Conservation (phyloP, 768 basidiomycete species). For the Pleurotus djamor region DNA sequence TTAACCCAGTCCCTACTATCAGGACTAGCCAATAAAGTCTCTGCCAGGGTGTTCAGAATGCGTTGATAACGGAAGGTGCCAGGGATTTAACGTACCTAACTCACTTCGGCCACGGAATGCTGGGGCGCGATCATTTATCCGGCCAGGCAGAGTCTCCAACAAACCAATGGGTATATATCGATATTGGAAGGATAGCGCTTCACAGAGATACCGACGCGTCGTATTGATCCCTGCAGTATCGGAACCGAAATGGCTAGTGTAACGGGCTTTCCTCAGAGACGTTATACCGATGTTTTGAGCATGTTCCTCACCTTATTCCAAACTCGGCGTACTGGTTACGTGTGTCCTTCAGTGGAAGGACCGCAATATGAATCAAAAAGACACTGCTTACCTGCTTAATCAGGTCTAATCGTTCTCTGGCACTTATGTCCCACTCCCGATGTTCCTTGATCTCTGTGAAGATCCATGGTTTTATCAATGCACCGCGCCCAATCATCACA, state of each 20-base stretch:
- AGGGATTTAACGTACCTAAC: conserved; percentile 53
- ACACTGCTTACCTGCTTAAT: conserved; percentile 62
- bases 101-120: conserved; percentile 87
- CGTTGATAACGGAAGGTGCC: neutral
- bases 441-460: conserved; percentile 94
- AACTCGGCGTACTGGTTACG: conserved; percentile 74
- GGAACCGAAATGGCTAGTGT: conserved; percentile 72
- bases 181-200: conserved; percentile 94
- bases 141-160: conserved; percentile 75
- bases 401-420: conserved; percentile 78
- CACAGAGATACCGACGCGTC: conserved; percentile 90
- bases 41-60: conserved; percentile 30
- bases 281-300: neutral
- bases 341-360: neutral
- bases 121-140: conserved; percentile 90
- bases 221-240: conserved; percentile 90
- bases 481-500: conserved; percentile 93
- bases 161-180: conserved; percentile 95
- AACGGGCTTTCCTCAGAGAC: conserved; percentile 4
- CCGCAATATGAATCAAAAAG: neutral
- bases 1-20: conserved; percentile 88
- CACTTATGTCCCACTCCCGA: conserved; percentile 91
- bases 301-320: conserved; percentile 63
- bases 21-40: conserved; percentile 79
- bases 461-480: conserved; percentile 94